Conservation (phyloP, 106 monocot species). For the Agapanthus africanus region DNA sequence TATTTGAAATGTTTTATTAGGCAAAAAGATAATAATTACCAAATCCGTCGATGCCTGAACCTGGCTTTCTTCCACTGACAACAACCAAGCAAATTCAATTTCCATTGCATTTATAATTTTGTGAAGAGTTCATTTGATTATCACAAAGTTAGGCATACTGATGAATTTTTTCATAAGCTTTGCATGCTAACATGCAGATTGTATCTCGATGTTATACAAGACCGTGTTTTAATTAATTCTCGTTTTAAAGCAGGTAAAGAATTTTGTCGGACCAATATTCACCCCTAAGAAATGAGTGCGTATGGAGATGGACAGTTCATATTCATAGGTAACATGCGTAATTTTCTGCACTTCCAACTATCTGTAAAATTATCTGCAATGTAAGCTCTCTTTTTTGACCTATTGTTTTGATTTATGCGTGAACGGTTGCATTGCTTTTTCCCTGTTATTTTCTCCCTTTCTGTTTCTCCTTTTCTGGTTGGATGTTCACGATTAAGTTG, state of each 20-base stretch:
- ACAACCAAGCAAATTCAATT: not conserved
- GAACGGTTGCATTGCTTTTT: no score
- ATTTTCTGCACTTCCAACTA: not conserved
- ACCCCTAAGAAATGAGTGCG: constrained; percentile 74
- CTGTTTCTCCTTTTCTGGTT: not conserved
- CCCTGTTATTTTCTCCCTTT: not conserved
- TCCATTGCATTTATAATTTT: not conserved
- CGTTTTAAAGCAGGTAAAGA: constrained; percentile 47
- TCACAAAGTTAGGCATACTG: not conserved
- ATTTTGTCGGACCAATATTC: constrained; percentile 78
- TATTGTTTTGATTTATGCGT: no score
- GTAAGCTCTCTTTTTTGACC: no score
- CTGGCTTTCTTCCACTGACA: no score
- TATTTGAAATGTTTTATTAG: no score
- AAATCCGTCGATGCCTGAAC: no score
- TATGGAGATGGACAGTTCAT: constrained; percentile 46
- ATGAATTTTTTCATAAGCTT: not conserved
- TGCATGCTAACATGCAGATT: not conserved
- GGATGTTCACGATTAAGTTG: no score
- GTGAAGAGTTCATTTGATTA: not conserved
- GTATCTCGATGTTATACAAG: not conserved
- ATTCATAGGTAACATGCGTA: constrained; percentile 2
- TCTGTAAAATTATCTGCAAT: not conserved
- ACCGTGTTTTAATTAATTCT: not conserved
- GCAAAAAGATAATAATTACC: no score